These are phyloP conservation scores for Aegilops tauschii DNA, from an alignment of 176 grass and related monocot genomes.

Conservation along the genomic window DNA sequence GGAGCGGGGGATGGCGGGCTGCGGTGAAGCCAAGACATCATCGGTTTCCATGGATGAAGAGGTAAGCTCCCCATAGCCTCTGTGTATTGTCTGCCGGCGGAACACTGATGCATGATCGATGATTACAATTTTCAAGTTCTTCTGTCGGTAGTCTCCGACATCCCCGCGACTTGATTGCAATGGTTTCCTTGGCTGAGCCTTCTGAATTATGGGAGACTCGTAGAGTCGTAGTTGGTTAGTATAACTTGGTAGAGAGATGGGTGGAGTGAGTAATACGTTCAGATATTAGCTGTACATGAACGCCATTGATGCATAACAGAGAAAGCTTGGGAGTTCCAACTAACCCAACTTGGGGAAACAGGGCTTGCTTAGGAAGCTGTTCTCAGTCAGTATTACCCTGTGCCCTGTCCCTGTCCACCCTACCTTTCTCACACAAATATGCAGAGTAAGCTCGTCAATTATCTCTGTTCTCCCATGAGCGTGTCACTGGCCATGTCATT, in stretches of 20 bases:
- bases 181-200: background rate
- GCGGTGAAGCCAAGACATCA: constrained; percentile 39
- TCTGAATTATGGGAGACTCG: background rate
- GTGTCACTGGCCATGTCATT: background rate
- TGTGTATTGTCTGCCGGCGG: background rate
- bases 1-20: constrained; percentile 54
- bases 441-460: background rate
- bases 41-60: constrained; percentile 54
- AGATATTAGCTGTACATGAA: background rate
- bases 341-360: background rate
- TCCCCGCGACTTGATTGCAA: background rate
- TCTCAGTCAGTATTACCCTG: background rate
- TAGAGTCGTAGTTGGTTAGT: background rate
- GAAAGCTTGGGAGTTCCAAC: background rate
- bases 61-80: constrained; percentile 36
- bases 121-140: background rate
- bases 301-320: background rate
- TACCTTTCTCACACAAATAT: background rate
- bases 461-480: background rate
- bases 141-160: background rate
- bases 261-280: background rate
- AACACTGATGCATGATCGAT: background rate
- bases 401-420: background rate
- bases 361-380: background rate
- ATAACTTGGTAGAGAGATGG: background rate